Evolutionary conservation across 768 basidiomycete genomes (phyloP).

Genomic region (Psilocybe sp.): DNA sequence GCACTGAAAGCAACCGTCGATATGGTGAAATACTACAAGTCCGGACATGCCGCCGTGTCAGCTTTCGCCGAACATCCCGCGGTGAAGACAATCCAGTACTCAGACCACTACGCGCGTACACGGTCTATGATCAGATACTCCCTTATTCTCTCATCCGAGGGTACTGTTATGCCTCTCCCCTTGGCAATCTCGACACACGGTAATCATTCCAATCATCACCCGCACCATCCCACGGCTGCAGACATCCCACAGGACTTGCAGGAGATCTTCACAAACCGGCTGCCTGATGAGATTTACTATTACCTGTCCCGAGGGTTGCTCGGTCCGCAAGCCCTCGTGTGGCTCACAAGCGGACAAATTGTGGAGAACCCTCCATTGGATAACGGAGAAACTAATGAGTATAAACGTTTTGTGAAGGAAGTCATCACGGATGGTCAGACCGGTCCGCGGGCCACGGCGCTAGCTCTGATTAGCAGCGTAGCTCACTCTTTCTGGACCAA

Average conservation of each 20-base stretch:
- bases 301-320: constrained; percentile 92
- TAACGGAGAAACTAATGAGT: constrained; percentile 94
- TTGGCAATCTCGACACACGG: constrained; percentile 57
- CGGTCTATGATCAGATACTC: constrained; percentile 91
- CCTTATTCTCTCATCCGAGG: constrained; percentile 86
- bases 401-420: constrained; percentile 92
- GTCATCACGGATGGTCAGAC: constrained; percentile 94
- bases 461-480: constrained; percentile 84
- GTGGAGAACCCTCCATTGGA: constrained; percentile 87
- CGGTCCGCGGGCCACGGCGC: constrained; percentile 85
- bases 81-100: constrained; percentile 77
- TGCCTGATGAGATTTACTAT: constrained; percentile 96
- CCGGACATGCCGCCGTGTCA: constrained; percentile 76
- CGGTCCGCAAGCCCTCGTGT: constrained; percentile 88
- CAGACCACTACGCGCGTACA: constrained; percentile 85
- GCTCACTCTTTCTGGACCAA: constrained; percentile 79
- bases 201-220: constrained; percentile 52
- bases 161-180: constrained; percentile 76
- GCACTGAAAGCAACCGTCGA: constrained; percentile 84
- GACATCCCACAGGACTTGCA: constrained; percentile 91
- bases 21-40: constrained; percentile 91
- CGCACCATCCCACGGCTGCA: constrained; percentile 71
- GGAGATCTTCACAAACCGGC: constrained; percentile 90
- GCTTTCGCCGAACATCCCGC: constrained; percentile 78
- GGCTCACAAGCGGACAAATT: constrained; percentile 87